Evolutionary conservation across 495 filamentous ascomycete species (phyloP).

Genomic region (Hyaloscypha variabilis): DNA sequence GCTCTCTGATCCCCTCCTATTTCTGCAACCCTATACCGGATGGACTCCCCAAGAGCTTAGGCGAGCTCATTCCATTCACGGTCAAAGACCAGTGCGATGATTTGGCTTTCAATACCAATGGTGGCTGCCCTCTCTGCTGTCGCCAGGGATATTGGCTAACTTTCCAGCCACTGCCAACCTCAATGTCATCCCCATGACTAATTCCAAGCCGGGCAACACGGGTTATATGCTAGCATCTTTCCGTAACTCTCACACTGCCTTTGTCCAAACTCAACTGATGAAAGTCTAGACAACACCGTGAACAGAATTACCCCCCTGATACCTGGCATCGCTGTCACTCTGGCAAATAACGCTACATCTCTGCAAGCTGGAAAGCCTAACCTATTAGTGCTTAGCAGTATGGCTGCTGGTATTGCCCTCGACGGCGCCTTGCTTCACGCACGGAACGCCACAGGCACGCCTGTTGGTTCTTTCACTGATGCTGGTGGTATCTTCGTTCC

Average conservation of each 20-base stretch:
- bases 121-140: neutral
- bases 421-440: constrained; percentile 7
- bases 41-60: constrained; percentile 8
- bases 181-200: neutral
- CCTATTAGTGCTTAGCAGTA: constrained; percentile 2
- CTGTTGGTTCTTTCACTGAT: constrained; percentile 14
- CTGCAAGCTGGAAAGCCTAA: constrained; percentile 1
- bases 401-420: neutral
- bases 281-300: neutral
- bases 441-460: constrained; percentile 5
- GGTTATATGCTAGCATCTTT: constrained; percentile 16
- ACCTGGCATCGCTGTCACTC: neutral
- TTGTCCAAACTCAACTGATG: neutral
- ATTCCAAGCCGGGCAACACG: constrained; percentile 4
- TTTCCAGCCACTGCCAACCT: constrained; percentile 7
- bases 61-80: constrained; percentile 9
- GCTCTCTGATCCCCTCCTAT: constrained; percentile 14
- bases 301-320: constrained; percentile 2
- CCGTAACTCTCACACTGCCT: constrained; percentile 7
- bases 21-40: constrained; percentile 14
- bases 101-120: constrained; percentile 15
- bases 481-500: constrained; percentile 5
- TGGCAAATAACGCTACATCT: neutral
- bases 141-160: neutral
- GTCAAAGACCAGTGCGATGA: neutral